Percentiles rank a stretch among this genome's conserved stretches.
phyloP scores from a whole-genome alignment of 805 yeast species.

The Ogataea parapolymorpha region DNA sequence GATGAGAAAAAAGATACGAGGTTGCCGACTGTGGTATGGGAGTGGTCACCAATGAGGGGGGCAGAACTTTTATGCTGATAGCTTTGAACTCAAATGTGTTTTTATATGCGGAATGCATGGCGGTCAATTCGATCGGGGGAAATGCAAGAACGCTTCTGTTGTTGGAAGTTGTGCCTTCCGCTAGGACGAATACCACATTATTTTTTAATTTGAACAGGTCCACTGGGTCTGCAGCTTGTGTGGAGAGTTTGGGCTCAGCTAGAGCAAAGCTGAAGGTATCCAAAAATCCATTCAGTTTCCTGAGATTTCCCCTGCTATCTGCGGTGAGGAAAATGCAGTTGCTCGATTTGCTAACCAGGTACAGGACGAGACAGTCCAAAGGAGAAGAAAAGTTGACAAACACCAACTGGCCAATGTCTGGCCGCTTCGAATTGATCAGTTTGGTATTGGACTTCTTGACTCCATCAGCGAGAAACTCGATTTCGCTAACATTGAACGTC shows the following conservation, averaged over 20 bases:
- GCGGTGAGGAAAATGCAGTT: constrained; percentile 17
- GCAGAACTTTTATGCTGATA: constrained; percentile 37
- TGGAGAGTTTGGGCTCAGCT: constrained; percentile 5
- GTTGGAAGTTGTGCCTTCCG: constrained; percentile 86
- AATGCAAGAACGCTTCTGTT: constrained; percentile 73
- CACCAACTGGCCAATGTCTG: constrained; percentile 46
- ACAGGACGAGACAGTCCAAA: constrained; percentile 45
- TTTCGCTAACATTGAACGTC: constrained; percentile 31
- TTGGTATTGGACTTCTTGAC: constrained; percentile 41
- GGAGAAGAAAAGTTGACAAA: constrained; percentile 61
- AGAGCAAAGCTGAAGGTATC: constrained; percentile 21
- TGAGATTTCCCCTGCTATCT: constrained; percentile 12
- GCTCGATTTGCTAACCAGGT: constrained; percentile 12
- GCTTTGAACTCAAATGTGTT: constrained; percentile 31
- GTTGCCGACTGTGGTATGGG: constrained; percentile 26
- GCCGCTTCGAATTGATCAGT: constrained; percentile 32
- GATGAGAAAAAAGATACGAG: constrained; percentile 11
- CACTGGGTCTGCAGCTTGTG: not conserved
- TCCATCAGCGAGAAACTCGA: constrained; percentile 43
- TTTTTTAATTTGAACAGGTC: constrained; percentile 31
- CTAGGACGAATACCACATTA: constrained; percentile 53
- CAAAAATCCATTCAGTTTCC: constrained; percentile 11
- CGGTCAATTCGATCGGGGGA: constrained; percentile 25
- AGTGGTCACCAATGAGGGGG: constrained; percentile 35
- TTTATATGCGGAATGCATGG: constrained; percentile 7